Evolutionary conservation across 352 stramenopile genomes (phyloP).

Genomic region (Globisporangium nodosum): DNA sequence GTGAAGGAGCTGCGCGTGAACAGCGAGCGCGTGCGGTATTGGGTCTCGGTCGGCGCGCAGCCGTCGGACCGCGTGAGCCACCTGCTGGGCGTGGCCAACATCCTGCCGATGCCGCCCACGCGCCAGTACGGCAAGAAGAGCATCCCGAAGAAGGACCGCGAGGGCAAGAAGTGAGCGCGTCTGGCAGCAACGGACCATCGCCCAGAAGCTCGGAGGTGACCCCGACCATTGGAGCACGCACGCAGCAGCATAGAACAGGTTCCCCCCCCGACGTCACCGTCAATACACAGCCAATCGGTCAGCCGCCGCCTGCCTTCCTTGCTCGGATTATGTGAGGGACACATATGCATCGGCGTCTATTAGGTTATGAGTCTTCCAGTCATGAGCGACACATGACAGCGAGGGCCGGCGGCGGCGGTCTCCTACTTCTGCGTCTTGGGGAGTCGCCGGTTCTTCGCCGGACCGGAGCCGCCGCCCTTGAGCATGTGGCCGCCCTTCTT

Average conservation of each 20-base stretch:
- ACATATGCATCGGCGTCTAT: not conserved
- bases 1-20: constrained; percentile 87
- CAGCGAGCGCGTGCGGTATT: constrained; percentile 83
- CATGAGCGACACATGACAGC: too few species aligned
- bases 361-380: not conserved
- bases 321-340: too few species aligned
- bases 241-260: not conserved
- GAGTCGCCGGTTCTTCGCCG: constrained; percentile 50
- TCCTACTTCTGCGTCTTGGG: constrained; percentile 34
- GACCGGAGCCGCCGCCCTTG: constrained; percentile 88
- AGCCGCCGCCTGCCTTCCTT: too few species aligned
- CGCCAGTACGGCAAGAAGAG: constrained; percentile 84
- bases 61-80: constrained; percentile 80
- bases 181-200: too few species aligned
- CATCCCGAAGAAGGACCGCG: constrained; percentile 78
- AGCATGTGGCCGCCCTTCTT: constrained; percentile 93
- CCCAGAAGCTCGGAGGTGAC: not conserved
- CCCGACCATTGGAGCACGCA: not conserved
- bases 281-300: not conserved
- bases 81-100: constrained; percentile 74
- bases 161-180: constrained; percentile 27
- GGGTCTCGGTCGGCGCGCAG: constrained; percentile 84
- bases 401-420: too few species aligned
- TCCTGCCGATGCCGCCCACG: constrained; percentile 79
- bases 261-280: too few species aligned